phyloP scores from a whole-genome alignment of 768 basidiomycete species.

The Pleurotus sapidus region DNA sequence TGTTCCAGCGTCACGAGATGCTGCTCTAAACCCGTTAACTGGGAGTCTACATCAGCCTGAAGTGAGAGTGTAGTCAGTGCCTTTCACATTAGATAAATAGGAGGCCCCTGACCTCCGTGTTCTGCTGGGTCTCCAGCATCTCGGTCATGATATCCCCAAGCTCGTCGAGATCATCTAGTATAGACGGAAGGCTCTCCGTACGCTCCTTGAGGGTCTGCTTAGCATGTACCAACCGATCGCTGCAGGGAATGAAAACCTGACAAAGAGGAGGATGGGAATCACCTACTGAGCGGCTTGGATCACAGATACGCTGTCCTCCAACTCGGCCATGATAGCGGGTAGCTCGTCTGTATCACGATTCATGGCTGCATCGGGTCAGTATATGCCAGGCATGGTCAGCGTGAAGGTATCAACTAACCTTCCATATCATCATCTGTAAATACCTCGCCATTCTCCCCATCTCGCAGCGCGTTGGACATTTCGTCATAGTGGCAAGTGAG shows the following conservation, averaged over 20 bases:
- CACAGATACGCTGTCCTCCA: constrained; percentile 54
- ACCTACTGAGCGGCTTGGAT: constrained; percentile 61
- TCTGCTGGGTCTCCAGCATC: constrained; percentile 69
- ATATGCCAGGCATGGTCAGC: background rate
- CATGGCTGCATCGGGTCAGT: constrained; percentile 56
- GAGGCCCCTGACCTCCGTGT: constrained; percentile 54
- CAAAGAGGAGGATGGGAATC: background rate
- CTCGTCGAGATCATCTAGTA: constrained; percentile 68
- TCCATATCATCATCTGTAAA: constrained; percentile 70
- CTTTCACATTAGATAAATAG: constrained; percentile 7
- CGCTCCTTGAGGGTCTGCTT: constrained; percentile 43
- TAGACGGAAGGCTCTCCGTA: constrained; percentile 44
- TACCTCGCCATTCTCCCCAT: constrained; percentile 64
- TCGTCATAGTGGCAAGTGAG: constrained; percentile 74
- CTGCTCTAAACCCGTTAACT: constrained; percentile 53
- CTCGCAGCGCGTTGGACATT: constrained; percentile 66
- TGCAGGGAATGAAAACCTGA: constrained; percentile 21
- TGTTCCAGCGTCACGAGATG: constrained; percentile 62
- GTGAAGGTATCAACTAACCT: constrained; percentile 33
- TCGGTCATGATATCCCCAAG: constrained; percentile 78
- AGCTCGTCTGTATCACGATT: constrained; percentile 78
- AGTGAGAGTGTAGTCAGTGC: background rate
- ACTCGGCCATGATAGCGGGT: constrained; percentile 67
- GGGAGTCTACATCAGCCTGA: constrained; percentile 51
- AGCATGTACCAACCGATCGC: constrained; percentile 46